These are phyloP conservation scores for Suhomyces sp. DNA, from an alignment of 805 yeast species.

Conservation along the genomic window DNA sequence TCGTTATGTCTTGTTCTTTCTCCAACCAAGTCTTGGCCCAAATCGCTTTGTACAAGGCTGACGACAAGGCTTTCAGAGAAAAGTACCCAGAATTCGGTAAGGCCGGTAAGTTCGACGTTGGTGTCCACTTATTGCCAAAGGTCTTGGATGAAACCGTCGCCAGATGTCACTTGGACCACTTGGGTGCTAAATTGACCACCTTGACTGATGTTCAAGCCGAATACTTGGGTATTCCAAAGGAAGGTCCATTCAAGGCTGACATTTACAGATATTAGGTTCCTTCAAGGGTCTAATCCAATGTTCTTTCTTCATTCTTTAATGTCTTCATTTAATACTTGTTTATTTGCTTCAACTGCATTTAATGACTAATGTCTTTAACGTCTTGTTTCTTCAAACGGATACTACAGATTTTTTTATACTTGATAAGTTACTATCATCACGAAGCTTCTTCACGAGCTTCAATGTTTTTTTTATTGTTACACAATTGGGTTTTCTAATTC, in stretches of 20 bases:
- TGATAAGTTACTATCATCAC: background rate
- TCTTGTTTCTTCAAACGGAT: conserved; percentile 1
- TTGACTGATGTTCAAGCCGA: conserved; percentile 83
- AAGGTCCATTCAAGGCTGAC: conserved; percentile 98
- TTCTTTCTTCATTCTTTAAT: conserved; percentile 2
- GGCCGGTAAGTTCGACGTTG: conserved; percentile 85
- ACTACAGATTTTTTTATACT: conserved; percentile 3
- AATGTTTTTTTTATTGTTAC: conserved; percentile 7
- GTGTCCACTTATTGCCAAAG: conserved; percentile 97
- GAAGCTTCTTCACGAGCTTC: background rate
- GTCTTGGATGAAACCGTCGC: conserved; percentile 98
- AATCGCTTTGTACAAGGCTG: conserved; percentile 91
- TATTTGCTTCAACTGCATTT: conserved; percentile 48
- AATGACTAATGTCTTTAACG: conserved; percentile 23
- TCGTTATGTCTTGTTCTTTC: conserved; percentile 99
- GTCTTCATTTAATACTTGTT: conserved; percentile 12
- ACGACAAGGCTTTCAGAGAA: conserved; percentile 74
- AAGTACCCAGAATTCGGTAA: conserved; percentile 86
- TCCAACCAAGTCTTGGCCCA: conserved; percentile 99
- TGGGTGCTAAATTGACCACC: conserved; percentile 81
- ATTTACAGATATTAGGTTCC: conserved; percentile 84
- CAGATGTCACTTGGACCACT: conserved; percentile 90
- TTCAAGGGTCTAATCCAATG: conserved; percentile 1
- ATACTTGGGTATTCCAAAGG: conserved; percentile 84
- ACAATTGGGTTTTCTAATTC: conserved; percentile 7